Evolutionary conservation across 768 basidiomycete genomes (phyloP).

Genomic region (Panus rudis): DNA sequence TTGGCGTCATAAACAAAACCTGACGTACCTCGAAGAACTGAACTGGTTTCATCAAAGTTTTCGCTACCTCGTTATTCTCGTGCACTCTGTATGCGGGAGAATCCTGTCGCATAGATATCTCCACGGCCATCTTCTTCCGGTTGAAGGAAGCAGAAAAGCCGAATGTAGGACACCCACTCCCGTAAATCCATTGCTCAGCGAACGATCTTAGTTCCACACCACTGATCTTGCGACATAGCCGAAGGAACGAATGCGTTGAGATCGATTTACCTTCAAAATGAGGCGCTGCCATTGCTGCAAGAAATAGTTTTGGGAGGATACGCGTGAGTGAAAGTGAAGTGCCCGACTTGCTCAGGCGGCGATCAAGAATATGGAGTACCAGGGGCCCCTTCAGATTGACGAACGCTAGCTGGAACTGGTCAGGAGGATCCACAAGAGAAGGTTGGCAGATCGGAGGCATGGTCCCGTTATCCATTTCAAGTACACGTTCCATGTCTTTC

Average conservation of each 20-base stretch:
- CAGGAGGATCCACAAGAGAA: constrained; percentile 77
- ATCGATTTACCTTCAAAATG: constrained; percentile 77
- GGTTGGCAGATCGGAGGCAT: constrained; percentile 96
- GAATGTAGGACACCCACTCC: constrained; percentile 92
- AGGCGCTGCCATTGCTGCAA: constrained; percentile 74
- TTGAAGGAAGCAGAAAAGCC: constrained; percentile 89
- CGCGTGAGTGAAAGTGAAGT: constrained; percentile 92
- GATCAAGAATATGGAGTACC: constrained; percentile 94
- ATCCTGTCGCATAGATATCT: constrained; percentile 89
- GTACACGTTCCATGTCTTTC: constrained; percentile 92
- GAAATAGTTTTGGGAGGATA: constrained; percentile 89
- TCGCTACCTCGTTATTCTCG: constrained; percentile 61
- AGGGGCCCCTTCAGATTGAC: constrained; percentile 93
- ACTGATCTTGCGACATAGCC: constrained; percentile 89
- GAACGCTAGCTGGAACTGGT: constrained; percentile 71
- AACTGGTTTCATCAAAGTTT: constrained; percentile 70
- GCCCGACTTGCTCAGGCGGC: constrained; percentile 88
- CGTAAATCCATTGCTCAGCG: constrained; percentile 99
- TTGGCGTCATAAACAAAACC: constrained; percentile 1
- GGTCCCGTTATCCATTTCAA: constrained; percentile 78
- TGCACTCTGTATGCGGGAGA: constrained; percentile 66
- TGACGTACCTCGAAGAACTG: constrained; percentile 75
- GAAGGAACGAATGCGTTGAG: constrained; percentile 84
- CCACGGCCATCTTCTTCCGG: constrained; percentile 96
- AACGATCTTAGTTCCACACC: constrained; percentile 86